Evolutionary conservation across 208 protist species (phyloP).

Genomic region (Acanthamoeba triangularis): DNA sequence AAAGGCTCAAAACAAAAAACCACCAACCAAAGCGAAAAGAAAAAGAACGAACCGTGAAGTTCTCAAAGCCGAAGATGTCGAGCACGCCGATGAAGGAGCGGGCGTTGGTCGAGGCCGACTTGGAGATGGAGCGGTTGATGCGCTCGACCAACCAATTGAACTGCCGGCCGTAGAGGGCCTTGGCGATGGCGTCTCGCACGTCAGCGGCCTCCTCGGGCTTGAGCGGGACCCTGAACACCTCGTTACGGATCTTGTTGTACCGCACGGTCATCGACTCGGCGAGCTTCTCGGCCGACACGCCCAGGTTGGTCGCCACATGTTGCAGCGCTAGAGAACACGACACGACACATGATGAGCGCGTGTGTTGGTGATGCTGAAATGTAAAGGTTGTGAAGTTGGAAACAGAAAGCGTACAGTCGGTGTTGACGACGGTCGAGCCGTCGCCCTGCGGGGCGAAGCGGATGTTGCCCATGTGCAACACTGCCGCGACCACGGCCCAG

Average conservation of each 20-base stretch:
- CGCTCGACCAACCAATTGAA: constrained; percentile 76
- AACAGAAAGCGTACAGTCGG: not conserved
- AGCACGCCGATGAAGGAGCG: constrained; percentile 77
- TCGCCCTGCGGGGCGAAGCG: constrained; percentile 65
- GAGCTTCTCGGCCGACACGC: constrained; percentile 37
- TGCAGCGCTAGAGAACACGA: not conserved
- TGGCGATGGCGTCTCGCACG: constrained; percentile 69
- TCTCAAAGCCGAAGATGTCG: constrained; percentile 98
- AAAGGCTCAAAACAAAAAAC: not conserved
- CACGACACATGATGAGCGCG: not conserved
- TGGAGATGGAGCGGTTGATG: constrained; percentile 72
- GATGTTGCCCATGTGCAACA: constrained; percentile 75
- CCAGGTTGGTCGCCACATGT: constrained; percentile 24
- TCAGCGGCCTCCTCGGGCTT: constrained; percentile 69
- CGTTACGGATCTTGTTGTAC: constrained; percentile 65
- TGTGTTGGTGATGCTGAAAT: not conserved
- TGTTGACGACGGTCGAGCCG: constrained; percentile 59
- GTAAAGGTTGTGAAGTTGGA: not conserved
- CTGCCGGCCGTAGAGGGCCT: constrained; percentile 69
- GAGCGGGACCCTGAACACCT: constrained; percentile 56
- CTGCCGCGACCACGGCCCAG: constrained; percentile 28
- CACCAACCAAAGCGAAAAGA: not conserved
- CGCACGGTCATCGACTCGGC: constrained; percentile 16
- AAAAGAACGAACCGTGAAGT: constrained; percentile 90
- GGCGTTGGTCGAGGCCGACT: constrained; percentile 11